Conservation (phyloP, 192 early-diverging fungal genomes). For the Mortierella hygrophila region DNA sequence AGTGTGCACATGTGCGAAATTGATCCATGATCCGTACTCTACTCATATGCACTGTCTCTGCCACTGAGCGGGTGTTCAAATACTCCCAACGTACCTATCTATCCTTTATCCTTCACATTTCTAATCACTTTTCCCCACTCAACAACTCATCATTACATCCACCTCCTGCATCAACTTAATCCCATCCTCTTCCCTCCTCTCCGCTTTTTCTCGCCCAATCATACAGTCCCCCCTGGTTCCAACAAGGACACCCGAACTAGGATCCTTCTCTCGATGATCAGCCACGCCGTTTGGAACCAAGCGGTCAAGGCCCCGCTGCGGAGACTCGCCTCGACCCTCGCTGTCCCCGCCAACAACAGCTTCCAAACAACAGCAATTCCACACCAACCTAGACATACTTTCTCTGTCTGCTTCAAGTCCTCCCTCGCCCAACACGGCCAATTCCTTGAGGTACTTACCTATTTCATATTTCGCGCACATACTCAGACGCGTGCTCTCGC, state of each 20-base stretch:
- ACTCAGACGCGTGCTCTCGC: not conserved
- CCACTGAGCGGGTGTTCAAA: not conserved
- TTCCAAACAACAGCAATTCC: not conserved
- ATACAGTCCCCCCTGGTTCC: not conserved
- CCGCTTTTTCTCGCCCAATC: no score
- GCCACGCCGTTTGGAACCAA: conserved; percentile 10
- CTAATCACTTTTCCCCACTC: not conserved
- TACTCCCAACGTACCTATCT: not conserved
- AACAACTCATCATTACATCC: not conserved
- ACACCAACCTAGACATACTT: not conserved
- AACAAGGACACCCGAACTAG: not conserved
- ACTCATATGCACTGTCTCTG: not conserved
- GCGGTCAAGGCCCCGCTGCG: conserved; percentile 23
- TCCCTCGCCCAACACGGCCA: not conserved
- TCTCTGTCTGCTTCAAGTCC: not conserved
- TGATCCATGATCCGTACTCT: not conserved
- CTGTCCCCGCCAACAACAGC: not conserved
- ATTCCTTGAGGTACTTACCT: conserved; percentile 1
- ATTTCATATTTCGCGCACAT: not conserved
- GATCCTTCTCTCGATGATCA: conserved; percentile 16
- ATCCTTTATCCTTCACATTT: not conserved
- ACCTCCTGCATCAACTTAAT: not conserved
- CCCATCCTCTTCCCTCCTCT: not conserved
- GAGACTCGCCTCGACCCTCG: conserved; percentile 17
- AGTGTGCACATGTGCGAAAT: no score